Percentiles rank a stretch among this genome's conserved stretches.
These are phyloP conservation scores for Cicer judaicum DNA, from an alignment of 306 rosid genomes.

Conservation along the genomic window DNA sequence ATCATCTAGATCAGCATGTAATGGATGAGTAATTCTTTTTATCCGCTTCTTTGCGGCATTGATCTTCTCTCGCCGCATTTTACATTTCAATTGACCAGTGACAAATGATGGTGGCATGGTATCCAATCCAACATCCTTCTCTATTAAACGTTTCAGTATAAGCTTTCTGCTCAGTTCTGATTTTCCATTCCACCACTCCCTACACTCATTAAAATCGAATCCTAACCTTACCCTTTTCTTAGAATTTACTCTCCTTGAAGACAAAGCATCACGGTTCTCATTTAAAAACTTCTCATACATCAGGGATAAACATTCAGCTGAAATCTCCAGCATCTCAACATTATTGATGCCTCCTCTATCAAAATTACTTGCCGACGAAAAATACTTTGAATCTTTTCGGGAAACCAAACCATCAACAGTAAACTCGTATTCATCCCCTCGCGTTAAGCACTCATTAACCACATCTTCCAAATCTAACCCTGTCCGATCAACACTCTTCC, in stretches of 20 bases:
- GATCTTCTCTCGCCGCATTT: conserved; percentile 68
- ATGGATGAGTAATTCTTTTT: conserved; percentile 58
- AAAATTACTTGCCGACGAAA: conserved; percentile 31
- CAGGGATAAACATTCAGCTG: conserved; percentile 69
- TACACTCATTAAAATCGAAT: conserved; percentile 46
- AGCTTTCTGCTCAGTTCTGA: conserved; percentile 78
- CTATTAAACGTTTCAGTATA: conserved; percentile 59
- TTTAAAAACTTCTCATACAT: conserved; percentile 53
- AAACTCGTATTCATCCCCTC: conserved; percentile 39
- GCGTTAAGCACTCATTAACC: conserved; percentile 58
- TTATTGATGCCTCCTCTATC: conserved; percentile 9
- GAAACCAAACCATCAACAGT: conserved; percentile 31
- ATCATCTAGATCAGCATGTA: conserved; percentile 33
- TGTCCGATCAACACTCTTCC: conserved; percentile 39
- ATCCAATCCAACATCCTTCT: conserved; percentile 75
- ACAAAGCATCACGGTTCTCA: conserved; percentile 37
- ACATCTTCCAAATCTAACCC: conserved; percentile 60
- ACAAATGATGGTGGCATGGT: conserved; percentile 76
- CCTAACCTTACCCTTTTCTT: conserved; percentile 36
- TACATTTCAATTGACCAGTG: conserved; percentile 48
- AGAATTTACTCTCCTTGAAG: conserved; percentile 41
- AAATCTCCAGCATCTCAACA: conserved; percentile 52
- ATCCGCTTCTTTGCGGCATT: conserved; percentile 71
- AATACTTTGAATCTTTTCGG: conserved; percentile 51
- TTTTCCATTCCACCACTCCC: conserved; percentile 85